phyloP scores from a whole-genome alignment of 1,284 basidiomycete species.

The Earliella scabrosa region DNA sequence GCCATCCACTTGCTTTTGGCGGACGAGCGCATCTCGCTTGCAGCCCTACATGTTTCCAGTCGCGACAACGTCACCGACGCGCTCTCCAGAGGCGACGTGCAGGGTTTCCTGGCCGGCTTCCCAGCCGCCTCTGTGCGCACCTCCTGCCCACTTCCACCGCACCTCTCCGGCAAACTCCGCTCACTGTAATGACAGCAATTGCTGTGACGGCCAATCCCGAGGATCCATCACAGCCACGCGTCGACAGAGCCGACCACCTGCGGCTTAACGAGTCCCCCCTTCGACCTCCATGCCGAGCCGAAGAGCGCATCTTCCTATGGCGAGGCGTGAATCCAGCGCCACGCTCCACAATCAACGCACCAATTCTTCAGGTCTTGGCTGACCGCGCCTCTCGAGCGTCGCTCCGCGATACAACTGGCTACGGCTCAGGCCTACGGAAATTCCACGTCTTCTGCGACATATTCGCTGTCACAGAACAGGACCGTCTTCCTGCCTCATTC shows the following conservation, averaged over 20 bases:
- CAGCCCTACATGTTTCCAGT: constrained; percentile 29
- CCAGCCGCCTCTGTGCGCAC: constrained; percentile 20
- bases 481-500: constrained; percentile 36
- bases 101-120: constrained; percentile 33
- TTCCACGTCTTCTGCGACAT: constrained; percentile 44
- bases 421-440: constrained; percentile 40
- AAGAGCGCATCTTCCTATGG: constrained; percentile 37
- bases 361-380: constrained; percentile 29
- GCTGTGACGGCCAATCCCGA: not conserved
- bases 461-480: constrained; percentile 37
- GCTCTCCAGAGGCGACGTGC: constrained; percentile 38
- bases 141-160: constrained; percentile 24
- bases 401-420: constrained; percentile 29
- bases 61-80: constrained; percentile 38
- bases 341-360: constrained; percentile 23
- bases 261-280: constrained; percentile 28
- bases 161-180: constrained; percentile 23
- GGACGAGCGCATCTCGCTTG: constrained; percentile 9
- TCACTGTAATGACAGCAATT: constrained; percentile 22
- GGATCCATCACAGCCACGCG: not conserved
- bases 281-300: constrained; percentile 31
- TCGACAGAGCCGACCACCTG: constrained; percentile 11
- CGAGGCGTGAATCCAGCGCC: constrained; percentile 34
- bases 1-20: constrained; percentile 33
- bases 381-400: constrained; percentile 30